Evolutionary conservation across 345 rosid genomes (phyloP), one percentile per base, ranked within the genome.

Genomic region (Citropsis articulata): DNA sequence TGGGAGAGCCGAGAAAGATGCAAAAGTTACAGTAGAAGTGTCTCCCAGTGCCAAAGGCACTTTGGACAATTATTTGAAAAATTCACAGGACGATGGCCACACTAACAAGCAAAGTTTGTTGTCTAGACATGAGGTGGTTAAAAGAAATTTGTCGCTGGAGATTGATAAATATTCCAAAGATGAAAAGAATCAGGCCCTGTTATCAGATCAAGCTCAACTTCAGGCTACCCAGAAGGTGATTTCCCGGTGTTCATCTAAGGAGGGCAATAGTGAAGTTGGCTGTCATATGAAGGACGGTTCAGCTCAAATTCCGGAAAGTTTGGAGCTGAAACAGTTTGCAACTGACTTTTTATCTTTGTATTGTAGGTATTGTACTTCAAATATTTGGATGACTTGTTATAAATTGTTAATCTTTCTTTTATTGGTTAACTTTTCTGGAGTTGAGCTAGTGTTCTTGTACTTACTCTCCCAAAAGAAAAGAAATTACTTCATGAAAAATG

Each of bases 321-420:
- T 81, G 69, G 95, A 95, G 70, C 81, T 95, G 71, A 85, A 86
- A 74, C 90, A 90, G 82, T 92, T 95, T 88, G 89, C 97, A 67
- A 83, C 86, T 77, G 89, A 89, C 75, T 95, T 92, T 84, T 85
- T 95, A 91, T 93, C 99, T 80, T 80, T 95, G 83, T 93, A 93
- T 84, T 93, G 97, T 83, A 84, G 99, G 99, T 95, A 93, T 75
- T 72, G 73, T 36, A 62, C 27, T 62, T 74, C 64, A 66, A 71
- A 30, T 36, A 24, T 35, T 66, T 66, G 55, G 38, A 35, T 66
- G 19, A 69, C 64, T 70, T 21, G 74, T 48, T 45, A 56, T 61
- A 48, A 24, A 72, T 70, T 61, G 64, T 80, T 48, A 75, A 21
- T 66, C 30, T 50, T 31, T 56, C 69, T 64, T 56, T 30, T 84